Percentiles rank a stretch among this genome's conserved stretches.
These are phyloP conservation scores for Aspergillus unguis DNA, from an alignment of 2,329 filamentous ascomycete genomes.

Conservation along the genomic window DNA sequence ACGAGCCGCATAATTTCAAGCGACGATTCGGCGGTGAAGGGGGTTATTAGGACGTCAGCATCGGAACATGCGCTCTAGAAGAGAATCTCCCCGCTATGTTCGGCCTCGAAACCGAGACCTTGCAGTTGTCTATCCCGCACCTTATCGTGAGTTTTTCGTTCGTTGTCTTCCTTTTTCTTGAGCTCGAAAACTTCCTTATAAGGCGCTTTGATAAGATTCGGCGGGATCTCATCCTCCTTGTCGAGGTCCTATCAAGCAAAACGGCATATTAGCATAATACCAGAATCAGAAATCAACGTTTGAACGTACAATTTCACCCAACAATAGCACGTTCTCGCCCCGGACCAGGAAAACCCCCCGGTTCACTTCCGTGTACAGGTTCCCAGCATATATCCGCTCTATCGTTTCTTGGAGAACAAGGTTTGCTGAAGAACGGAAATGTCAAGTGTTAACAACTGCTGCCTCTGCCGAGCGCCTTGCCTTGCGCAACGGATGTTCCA, in stretches of 20 bases:
- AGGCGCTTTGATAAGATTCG: slow-evolving; percentile 64
- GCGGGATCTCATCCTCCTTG: slow-evolving; percentile 82
- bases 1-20: slow-evolving; percentile 1
- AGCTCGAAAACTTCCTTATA: slow-evolving; percentile 67
- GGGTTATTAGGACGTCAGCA: neutral
- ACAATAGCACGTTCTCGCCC: slow-evolving; percentile 92
- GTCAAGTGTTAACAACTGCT: slow-evolving; percentile 3
- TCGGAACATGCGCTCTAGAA: slow-evolving; percentile 49
- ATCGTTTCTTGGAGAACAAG: slow-evolving; percentile 89
- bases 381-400: slow-evolving; percentile 75
- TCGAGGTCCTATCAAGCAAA: slow-evolving; percentile 69
- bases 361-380: slow-evolving; percentile 77
- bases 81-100: slow-evolving; percentile 72
- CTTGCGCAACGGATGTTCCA: neutral
- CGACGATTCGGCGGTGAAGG: slow-evolving; percentile 6
- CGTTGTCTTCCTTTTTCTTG: slow-evolving; percentile 66
- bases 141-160: slow-evolving; percentile 72
- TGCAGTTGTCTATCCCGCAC: slow-evolving; percentile 66
- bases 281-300: neutral
- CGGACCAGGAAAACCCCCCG: slow-evolving; percentile 88
- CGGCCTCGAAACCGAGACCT: slow-evolving; percentile 81
- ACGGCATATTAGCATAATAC: slow-evolving; percentile 2
- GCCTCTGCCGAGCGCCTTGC: neutral
- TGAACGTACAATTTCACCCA: slow-evolving; percentile 74
- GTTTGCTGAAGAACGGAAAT: slow-evolving; percentile 64